phyloP scores from a whole-genome alignment of 768 basidiomycete genomes.

The Grammothele lineata region DNA sequence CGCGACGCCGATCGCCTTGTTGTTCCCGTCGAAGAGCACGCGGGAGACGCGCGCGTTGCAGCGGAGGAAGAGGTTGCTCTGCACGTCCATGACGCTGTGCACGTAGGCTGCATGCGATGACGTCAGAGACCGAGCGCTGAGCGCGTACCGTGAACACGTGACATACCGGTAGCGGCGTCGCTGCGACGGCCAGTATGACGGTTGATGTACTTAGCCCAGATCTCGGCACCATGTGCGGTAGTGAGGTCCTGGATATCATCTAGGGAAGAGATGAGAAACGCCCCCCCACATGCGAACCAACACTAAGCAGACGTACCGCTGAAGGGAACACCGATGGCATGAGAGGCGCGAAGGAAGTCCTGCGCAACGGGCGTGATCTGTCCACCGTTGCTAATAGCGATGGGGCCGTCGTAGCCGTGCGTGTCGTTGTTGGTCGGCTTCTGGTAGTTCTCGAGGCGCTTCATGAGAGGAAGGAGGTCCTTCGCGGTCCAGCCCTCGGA shows the following conservation, averaged over 20 bases:
- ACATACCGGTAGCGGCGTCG: constrained; percentile 60
- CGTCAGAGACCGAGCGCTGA: too few relatives aligned
- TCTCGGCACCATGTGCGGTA: constrained; percentile 60
- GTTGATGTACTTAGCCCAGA: constrained; percentile 78
- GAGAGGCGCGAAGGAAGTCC: constrained; percentile 63
- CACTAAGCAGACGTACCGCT: constrained; percentile 41
- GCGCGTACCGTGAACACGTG: constrained; percentile 50
- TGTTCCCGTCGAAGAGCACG: constrained; percentile 65
- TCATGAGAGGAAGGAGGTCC: constrained; percentile 70
- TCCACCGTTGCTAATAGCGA: constrained; percentile 69
- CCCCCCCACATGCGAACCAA: too few relatives aligned
- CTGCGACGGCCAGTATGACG: constrained; percentile 67
- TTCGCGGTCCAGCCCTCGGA: constrained; percentile 62
- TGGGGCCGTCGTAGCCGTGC: constrained; percentile 71
- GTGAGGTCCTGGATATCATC: constrained; percentile 67
- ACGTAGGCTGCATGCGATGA: constrained; percentile 50
- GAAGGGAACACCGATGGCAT: constrained; percentile 58
- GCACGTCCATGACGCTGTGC: constrained; percentile 67
- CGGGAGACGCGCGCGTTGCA: constrained; percentile 63
- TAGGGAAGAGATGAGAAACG: constrained; percentile 16
- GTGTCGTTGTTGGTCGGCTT: constrained; percentile 63
- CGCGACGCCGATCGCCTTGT: constrained; percentile 66
- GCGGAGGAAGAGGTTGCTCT: constrained; percentile 62
- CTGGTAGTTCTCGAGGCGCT: constrained; percentile 74
- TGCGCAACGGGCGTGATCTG: constrained; percentile 59